These are phyloP conservation scores for Claviceps sorghi DNA, from an alignment of 2,329 filamentous ascomycete species.

Conservation along the genomic window DNA sequence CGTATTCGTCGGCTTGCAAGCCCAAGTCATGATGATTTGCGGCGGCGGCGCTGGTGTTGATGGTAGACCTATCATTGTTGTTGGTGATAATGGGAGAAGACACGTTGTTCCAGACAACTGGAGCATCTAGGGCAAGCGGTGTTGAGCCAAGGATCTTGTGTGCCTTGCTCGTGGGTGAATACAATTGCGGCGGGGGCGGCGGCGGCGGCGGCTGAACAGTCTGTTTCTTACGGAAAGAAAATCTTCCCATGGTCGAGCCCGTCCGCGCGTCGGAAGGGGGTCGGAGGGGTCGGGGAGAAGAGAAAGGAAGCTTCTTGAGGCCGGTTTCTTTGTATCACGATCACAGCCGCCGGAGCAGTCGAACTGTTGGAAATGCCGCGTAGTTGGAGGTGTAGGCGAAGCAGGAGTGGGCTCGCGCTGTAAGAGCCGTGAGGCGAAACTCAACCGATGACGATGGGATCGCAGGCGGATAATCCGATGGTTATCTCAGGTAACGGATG, in stretches of 20 bases:
- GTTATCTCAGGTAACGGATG: background rate
- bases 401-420: background rate
- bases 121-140: constrained; percentile 27
- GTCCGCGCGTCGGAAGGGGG: background rate
- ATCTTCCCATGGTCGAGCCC: constrained; percentile 25
- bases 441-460: background rate
- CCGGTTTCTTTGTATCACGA: background rate
- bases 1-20: constrained; percentile 4
- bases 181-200: constrained; percentile 12
- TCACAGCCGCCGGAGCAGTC: background rate
- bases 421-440: background rate
- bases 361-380: background rate
- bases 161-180: constrained; percentile 32
- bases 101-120: constrained; percentile 26
- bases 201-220: constrained; percentile 13
- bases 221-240: constrained; percentile 34
- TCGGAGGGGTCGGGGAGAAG: background rate
- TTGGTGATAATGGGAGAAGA: constrained; percentile 25
- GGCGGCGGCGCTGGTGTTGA: constrained; percentile 11
- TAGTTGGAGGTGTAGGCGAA: background rate
- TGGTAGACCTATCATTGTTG: constrained; percentile 30
- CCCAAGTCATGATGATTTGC: constrained; percentile 14
- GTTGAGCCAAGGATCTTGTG: constrained; percentile 35
- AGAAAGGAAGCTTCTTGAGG: background rate
- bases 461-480: background rate